These are phyloP conservation scores for Gracilaria gracilis DNA, from an alignment of 23 red algal species.

Conservation along the genomic window DNA sequence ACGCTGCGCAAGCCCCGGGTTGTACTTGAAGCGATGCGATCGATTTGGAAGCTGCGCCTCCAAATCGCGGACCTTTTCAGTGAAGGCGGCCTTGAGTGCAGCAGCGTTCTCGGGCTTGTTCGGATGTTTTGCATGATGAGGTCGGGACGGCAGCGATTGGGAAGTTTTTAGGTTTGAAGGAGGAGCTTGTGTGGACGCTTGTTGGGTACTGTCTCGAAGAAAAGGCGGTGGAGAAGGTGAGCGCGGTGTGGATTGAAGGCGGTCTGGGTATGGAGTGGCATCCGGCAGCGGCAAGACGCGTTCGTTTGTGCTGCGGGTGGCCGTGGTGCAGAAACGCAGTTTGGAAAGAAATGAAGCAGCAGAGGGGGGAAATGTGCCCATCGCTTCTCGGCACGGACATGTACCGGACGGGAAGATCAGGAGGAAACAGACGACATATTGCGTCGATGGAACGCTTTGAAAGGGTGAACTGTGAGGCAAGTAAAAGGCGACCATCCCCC, in stretches of 20 bases:
- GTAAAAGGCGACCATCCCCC: too few species aligned
- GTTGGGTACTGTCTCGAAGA: not conserved
- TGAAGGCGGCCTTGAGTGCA: not conserved
- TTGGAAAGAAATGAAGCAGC: not conserved
- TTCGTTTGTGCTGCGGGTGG: not conserved
- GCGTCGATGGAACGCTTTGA: too few species aligned
- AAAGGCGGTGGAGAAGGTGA: not conserved
- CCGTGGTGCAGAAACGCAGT: not conserved
- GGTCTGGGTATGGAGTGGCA: conserved; percentile 18
- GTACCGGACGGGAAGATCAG: not conserved
- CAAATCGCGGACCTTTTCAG: not conserved
- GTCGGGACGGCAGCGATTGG: too few species aligned
- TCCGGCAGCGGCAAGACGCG: not conserved
- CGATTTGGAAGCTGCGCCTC: conserved; percentile 19
- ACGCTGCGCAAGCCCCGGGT: conserved; percentile 32
- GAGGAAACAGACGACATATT: not conserved
- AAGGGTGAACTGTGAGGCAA: too few species aligned
- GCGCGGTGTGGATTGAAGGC: not conserved
- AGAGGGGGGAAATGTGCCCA: not conserved
- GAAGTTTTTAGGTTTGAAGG: not conserved
- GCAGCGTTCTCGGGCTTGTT: not conserved
- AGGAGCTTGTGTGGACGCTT: not conserved
- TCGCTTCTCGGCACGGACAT: not conserved
- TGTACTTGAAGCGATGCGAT: conserved; percentile 45
- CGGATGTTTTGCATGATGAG: not conserved